phyloP scores from a whole-genome alignment of 208 protist genomes.

The Acanthamoeba culbertsoni region DNA sequence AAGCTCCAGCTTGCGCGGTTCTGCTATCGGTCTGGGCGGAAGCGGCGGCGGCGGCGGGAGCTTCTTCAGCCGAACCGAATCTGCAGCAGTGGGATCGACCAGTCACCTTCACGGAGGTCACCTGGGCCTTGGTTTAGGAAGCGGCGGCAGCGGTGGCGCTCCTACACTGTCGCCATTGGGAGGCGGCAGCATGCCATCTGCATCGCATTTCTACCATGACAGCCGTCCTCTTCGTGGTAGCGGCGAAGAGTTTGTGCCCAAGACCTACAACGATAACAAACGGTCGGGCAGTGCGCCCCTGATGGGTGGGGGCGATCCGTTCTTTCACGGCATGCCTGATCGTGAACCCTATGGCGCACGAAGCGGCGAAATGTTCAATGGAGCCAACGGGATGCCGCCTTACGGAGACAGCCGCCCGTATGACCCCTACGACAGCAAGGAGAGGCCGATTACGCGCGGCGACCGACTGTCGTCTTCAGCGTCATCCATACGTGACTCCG shows the following conservation, averaged over 20 bases:
- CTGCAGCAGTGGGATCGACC: neutral
- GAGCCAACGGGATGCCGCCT: neutral
- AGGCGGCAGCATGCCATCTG: neutral
- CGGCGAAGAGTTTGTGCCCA: constrained; percentile 2
- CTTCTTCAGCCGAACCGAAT: neutral
- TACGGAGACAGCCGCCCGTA: neutral
- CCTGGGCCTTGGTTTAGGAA: neutral
- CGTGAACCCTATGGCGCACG: neutral
- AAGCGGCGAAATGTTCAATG: neutral
- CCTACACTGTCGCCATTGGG: neutral
- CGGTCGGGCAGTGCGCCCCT: neutral
- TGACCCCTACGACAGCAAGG: neutral
- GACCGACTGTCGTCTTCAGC: neutral
- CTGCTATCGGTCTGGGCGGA: neutral
- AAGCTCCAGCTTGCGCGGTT: neutral
- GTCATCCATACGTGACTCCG: neutral
- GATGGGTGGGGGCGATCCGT: neutral
- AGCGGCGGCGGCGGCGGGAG: neutral
- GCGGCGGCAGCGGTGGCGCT: neutral
- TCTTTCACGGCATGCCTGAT: neutral
- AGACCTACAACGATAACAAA: constrained; percentile 38
- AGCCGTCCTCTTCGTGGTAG: neutral
- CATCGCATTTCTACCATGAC: neutral
- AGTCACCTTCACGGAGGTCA: constrained; percentile 54
- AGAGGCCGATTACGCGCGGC: neutral